Evolutionary conservation across 805 yeast genomes (phyloP).

Genomic region (fission yeast (Schizosaccharomyces pombe)): DNA sequence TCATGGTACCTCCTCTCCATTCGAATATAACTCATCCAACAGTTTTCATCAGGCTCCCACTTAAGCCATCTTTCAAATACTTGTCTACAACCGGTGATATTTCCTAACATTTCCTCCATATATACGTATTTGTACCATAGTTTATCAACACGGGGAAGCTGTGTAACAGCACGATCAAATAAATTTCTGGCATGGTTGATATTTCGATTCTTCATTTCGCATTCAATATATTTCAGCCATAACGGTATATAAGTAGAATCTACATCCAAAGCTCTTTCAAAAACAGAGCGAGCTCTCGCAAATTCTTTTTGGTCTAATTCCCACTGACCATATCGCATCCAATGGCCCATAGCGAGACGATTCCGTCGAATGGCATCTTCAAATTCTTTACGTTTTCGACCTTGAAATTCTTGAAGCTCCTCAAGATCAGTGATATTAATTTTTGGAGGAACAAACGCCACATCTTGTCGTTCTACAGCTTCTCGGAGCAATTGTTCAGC

Average conservation of each 20-base stretch:
- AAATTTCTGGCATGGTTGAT: constrained; percentile 76
- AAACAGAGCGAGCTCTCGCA: constrained; percentile 59
- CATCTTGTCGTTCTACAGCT: constrained; percentile 29
- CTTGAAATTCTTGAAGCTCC: constrained; percentile 53
- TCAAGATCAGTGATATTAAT: constrained; percentile 39
- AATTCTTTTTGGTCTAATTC: constrained; percentile 62
- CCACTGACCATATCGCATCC: constrained; percentile 80
- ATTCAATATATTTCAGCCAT: constrained; percentile 65
- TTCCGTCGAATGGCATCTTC: constrained; percentile 76
- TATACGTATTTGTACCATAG: constrained; percentile 68
- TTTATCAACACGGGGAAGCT: constrained; percentile 60
- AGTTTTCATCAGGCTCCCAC: constrained; percentile 44
- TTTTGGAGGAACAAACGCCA: constrained; percentile 20
- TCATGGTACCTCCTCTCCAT: constrained; percentile 50
- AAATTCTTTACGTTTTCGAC: constrained; percentile 53
- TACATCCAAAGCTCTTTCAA: constrained; percentile 66
- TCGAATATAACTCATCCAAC: constrained; percentile 53
- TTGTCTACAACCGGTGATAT: constrained; percentile 33
- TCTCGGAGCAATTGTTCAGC: constrained; percentile 42
- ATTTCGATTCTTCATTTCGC: constrained; percentile 47
- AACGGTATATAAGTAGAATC: constrained; percentile 54
- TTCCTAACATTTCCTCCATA: constrained; percentile 56
- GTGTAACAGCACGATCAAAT: constrained; percentile 49
- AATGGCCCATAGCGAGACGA: constrained; percentile 58
- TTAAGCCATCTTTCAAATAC: constrained; percentile 60